Evolutionary conservation across 129 eudicot species (phyloP).

Genomic region (Scalesia atractyloides): DNA sequence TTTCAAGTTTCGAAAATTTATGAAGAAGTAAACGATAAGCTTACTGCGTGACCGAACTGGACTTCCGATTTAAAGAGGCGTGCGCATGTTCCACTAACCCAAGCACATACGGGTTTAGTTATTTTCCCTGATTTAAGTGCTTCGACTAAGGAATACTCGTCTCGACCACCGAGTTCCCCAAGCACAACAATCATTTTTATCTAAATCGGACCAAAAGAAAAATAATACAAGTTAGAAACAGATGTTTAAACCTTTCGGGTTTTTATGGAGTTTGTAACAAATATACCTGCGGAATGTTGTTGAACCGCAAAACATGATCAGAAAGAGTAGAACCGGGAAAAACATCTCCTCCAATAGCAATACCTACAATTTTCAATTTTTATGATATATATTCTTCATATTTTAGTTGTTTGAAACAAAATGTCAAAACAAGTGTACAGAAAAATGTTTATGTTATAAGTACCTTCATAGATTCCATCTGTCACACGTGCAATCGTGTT

Average conservation of each 20-base stretch:
- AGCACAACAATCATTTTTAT: constrained; percentile 96
- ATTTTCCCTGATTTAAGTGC: constrained; percentile 94
- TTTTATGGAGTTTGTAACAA: not conserved
- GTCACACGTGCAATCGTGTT: constrained; percentile 96
- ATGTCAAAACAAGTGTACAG: constrained; percentile 2
- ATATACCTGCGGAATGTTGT: constrained; percentile 94
- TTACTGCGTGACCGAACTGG: constrained; percentile 96
- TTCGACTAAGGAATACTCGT: constrained; percentile 96
- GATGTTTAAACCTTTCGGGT: not conserved
- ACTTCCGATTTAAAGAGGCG: constrained; percentile 97
- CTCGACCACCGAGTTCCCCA: constrained; percentile 98
- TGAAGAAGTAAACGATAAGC: constrained; percentile 19
- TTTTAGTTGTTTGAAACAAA: constrained; percentile 5
- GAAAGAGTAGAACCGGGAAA: constrained; percentile 99
- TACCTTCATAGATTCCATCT: constrained; percentile 98
- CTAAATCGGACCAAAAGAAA: constrained; percentile 36
- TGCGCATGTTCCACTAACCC: constrained; percentile 99
- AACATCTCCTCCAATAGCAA: constrained; percentile 99
- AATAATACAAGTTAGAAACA: not conserved
- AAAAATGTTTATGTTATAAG: not conserved
- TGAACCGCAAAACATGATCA: constrained; percentile 94
- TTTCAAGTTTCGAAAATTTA: not conserved
- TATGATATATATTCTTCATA: not conserved
- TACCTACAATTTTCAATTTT: constrained; percentile 49
- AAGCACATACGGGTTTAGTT: constrained; percentile 89